These are phyloP conservation scores for Penicillium sp. DNA, from an alignment of 2,329 filamentous ascomycete genomes.

Conservation along the genomic window DNA sequence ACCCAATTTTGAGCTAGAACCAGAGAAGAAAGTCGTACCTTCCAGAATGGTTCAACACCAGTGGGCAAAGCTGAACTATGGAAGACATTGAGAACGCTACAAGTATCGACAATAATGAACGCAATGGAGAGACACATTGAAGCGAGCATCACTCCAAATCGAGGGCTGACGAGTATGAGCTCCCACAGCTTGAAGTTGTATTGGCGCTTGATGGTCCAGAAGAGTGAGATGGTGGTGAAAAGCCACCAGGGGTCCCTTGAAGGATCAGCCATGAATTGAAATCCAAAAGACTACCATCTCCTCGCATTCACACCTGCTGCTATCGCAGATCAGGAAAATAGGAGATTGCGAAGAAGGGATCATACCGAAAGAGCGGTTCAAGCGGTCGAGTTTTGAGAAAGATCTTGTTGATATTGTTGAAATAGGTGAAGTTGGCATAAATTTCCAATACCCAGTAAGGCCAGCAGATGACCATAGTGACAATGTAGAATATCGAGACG, in stretches of 20 bases:
- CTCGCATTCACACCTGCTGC: background rate
- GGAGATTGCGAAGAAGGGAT: background rate
- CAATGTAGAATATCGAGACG: constrained; percentile 61
- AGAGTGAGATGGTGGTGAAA: constrained; percentile 62
- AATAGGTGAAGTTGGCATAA: constrained; percentile 68
- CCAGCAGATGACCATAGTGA: constrained; percentile 61
- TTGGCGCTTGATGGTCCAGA: constrained; percentile 66
- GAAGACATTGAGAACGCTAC: constrained; percentile 60
- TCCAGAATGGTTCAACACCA: constrained; percentile 71
- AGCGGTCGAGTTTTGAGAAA: constrained; percentile 62
- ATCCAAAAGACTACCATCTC: background rate
- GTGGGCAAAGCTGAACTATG: constrained; percentile 43
- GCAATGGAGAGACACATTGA: constrained; percentile 65
- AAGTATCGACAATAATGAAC: constrained; percentile 66
- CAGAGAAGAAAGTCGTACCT: constrained; percentile 29
- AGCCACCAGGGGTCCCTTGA: constrained; percentile 70
- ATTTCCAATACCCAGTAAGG: constrained; percentile 70
- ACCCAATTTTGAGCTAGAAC: background rate
- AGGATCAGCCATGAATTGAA: background rate
- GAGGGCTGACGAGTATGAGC: constrained; percentile 64
- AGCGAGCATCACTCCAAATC: constrained; percentile 65
- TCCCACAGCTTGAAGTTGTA: constrained; percentile 64
- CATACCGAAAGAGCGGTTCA: constrained; percentile 62
- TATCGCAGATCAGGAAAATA: background rate
- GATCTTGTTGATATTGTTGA: constrained; percentile 58